phyloP scores from a whole-genome alignment of 371 early-diverging fungal species.

The Entomophthora muscae region DNA sequence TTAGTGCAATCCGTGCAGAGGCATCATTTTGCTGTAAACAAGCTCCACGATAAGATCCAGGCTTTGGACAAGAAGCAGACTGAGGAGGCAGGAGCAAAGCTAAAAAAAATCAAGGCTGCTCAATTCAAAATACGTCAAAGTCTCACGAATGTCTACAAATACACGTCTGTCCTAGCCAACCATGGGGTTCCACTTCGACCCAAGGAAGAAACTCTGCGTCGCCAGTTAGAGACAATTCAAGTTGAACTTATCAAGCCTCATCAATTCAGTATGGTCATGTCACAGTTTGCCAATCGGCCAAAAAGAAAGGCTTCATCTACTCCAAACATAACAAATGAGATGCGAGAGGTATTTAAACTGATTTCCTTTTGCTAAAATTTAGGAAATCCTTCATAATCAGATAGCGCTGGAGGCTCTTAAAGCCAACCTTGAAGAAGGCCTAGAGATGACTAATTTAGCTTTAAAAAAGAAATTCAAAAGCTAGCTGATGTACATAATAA shows the following conservation, averaged over 20 bases:
- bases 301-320: background rate
- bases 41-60: background rate
- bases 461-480: background rate
- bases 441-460: background rate
- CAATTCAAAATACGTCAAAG: background rate
- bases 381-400: background rate
- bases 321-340: background rate
- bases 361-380: background rate
- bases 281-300: background rate
- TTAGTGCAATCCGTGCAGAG: background rate
- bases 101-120: background rate
- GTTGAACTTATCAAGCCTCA: background rate
- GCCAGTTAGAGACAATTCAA: background rate
- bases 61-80: background rate
- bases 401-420: background rate
- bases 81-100: background rate
- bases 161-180: background rate
- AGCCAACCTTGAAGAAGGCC: background rate
- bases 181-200: background rate
- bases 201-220: background rate
- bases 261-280: background rate
- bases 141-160: background rate
- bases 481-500: too few relatives aligned
- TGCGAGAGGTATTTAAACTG: background rate
- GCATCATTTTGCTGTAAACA: background rate